Base-by-base conservation (phyloP, 2,329 filamentous ascomycete genomes). In the Sporothrix luriei region DNA sequence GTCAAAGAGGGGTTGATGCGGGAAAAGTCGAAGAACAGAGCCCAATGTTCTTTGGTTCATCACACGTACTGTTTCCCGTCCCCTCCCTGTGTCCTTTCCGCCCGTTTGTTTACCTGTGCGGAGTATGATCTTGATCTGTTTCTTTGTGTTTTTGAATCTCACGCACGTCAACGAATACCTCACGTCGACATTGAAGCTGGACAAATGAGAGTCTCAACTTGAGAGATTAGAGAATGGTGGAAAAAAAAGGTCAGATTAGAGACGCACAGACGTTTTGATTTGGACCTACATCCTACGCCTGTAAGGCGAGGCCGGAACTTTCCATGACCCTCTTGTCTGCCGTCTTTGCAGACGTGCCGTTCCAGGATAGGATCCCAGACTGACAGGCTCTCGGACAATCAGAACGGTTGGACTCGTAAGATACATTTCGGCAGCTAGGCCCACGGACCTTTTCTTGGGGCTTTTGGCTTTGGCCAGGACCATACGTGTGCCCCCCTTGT, bases 191-290 rank as follows among this genome's bases (percentile, higher is more conserved):
- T 40, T 52, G 2, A 3, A 19, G 10, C 62, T 19, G 7, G 38
- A 48, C 21, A 0, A 7, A 33, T 33, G 4, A 6, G 7, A 3
- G 6, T 1, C 6, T 33, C 33, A 7, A 33, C 7, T 33, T 33
- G 52, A 57, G 38, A 6, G 40, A 62, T 48, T 24, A 21, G 59
- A 48, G 40, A 48, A 62, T 7, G 16, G 48, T 14, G 43, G 38
- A n/a, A n/a, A n/a, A 16, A 62, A 24, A 46, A 14, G 21, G 38
- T 26, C 14, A 38, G 19, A 65, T 14, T 21, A 3, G 26, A 40
- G 64, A 43, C 65, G 21, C 65, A 67, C 65, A 67, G 51, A 67
- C 65, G 33, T 67, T 67, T 67, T 21, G 19, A 40, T 67, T 24
- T 26, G 21, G 65, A n/a, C 33, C 14, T 43, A 40, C 55, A n/a